These are phyloP conservation scores for Candida parachauliodes DNA, from an alignment of 805 yeast species.

Conservation along the genomic window DNA sequence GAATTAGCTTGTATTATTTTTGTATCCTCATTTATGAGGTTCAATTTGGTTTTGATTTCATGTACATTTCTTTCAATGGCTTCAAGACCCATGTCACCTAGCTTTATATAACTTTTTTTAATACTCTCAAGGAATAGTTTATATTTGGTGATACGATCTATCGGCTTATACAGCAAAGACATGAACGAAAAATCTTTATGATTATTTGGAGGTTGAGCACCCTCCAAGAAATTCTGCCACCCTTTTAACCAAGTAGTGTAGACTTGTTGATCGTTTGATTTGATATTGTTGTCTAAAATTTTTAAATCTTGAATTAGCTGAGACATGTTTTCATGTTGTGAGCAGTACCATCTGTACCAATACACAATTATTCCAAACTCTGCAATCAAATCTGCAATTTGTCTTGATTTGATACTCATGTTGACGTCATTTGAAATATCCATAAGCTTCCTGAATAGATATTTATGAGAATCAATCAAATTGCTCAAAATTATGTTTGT, in stretches of 20 bases:
- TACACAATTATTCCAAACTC: slow-evolving; percentile 13
- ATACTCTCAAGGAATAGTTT: slow-evolving; percentile 44
- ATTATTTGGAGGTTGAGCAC: slow-evolving; percentile 34
- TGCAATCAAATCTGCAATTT: slow-evolving; percentile 7
- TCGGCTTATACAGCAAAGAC: slow-evolving; percentile 54
- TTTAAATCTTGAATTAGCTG: slow-evolving; percentile 14
- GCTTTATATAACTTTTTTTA: neutral
- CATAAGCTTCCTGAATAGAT: slow-evolving; percentile 17
- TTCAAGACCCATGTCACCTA: slow-evolving; percentile 22
- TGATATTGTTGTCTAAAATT: neutral
- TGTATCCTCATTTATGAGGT: slow-evolving; percentile 6
- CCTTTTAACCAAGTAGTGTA: slow-evolving; percentile 23
- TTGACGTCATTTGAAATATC: neutral
- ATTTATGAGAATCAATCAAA: slow-evolving; percentile 24
- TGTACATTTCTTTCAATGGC: slow-evolving; percentile 6
- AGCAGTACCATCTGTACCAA: slow-evolving; percentile 22
- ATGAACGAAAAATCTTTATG: slow-evolving; percentile 48
- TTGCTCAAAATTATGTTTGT: slow-evolving; percentile 7
- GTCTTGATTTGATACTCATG: neutral
- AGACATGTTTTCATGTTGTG: slow-evolving; percentile 29
- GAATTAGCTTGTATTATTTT: neutral
- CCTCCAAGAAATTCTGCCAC: slow-evolving; percentile 36
- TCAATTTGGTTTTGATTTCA: slow-evolving; percentile 12
- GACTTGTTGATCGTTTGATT: neutral
- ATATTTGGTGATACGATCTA: slow-evolving; percentile 48